Evolutionary conservation across 305 asterid species (phyloP), one percentile per base, ranked within the genome.

Genomic region (Solanum chacoense): DNA sequence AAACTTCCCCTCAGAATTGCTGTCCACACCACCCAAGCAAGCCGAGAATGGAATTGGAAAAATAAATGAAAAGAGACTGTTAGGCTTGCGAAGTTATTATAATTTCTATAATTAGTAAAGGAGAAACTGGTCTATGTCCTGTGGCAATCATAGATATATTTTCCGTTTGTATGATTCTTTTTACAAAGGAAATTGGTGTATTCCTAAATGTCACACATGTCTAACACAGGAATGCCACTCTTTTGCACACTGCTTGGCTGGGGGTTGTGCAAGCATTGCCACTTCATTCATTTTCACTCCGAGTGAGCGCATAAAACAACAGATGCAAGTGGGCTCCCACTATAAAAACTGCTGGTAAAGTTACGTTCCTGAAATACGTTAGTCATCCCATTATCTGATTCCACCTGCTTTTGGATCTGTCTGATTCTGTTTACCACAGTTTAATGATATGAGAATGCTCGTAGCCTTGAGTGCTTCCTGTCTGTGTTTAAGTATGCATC

Each of bases 281-380:
- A 97, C 99, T 22, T 97, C 99, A 87, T 95, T 97, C 91, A 91
- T 97, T 92, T 96, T 94, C 91, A 97, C 99, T 87, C 99, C 99
- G 59, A 97, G 99, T 71, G 99, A 97, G 91, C 93, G 94, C 42
- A 92, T 97, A 89, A 97, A 97, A 92, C 93, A 91, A 88, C 94
- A 93, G 90, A 90, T 93, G 93, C 94, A 93, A 91, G 90, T 93
- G 85, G 90, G 90, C 73, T 93, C 91, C 1, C 93, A 91, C 78
- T 91, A 93, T 84, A 92, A 88, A 73, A 93, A 83, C 81, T 90
- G 94, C 91, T 91, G 94, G 94, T 93, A 91, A 73, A 28, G 37
- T 50, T 87, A 59, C 55, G 67, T 45, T 87, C 80, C 85, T 75
- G 55, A 55, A 71, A 74, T 88, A 42, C 78, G 8, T 84, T 87